These are phyloP conservation scores for Quercus tomentella DNA, from an alignment of 331 rosid species.

Conservation along the genomic window DNA sequence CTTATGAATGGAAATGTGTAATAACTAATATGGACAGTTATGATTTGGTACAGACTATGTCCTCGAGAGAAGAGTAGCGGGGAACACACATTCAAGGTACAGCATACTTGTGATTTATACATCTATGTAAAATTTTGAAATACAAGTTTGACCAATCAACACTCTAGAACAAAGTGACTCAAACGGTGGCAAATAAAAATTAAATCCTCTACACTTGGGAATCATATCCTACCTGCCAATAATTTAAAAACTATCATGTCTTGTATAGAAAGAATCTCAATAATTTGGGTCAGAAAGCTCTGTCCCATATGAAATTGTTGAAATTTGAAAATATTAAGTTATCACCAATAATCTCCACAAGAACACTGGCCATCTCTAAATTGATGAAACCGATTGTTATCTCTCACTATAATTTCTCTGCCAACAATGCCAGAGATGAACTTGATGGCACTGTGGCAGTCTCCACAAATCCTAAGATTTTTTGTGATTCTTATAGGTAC, in stretches of 20 bases:
- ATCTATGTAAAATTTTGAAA: neutral
- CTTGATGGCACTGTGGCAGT: slow-evolving; percentile 39
- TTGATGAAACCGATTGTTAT: slow-evolving; percentile 64
- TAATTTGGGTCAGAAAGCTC: neutral
- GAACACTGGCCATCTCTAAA: slow-evolving; percentile 62
- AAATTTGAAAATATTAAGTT: neutral
- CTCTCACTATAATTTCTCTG: slow-evolving; percentile 70
- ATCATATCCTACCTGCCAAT: neutral
- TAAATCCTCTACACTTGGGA: neutral
- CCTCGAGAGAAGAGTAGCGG: neutral
- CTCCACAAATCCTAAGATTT: slow-evolving; percentile 70
- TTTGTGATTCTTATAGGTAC: slow-evolving; percentile 62
- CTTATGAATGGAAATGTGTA: too few species aligned
- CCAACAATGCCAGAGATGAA: slow-evolving; percentile 54
- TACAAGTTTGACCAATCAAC: neutral
- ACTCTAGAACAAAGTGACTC: neutral
- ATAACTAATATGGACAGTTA: too few species aligned
- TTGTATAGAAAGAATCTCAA: neutral
- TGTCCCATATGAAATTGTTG: neutral
- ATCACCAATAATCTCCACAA: slow-evolving; percentile 75
- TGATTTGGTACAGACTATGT: too few species aligned
- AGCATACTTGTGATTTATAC: neutral
- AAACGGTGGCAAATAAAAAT: neutral
- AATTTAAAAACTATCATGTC: neutral
- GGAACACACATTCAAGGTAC: neutral